Conservation (phyloP, 2,329 filamentous ascomycete species). For the Apiospora arundinis region DNA sequence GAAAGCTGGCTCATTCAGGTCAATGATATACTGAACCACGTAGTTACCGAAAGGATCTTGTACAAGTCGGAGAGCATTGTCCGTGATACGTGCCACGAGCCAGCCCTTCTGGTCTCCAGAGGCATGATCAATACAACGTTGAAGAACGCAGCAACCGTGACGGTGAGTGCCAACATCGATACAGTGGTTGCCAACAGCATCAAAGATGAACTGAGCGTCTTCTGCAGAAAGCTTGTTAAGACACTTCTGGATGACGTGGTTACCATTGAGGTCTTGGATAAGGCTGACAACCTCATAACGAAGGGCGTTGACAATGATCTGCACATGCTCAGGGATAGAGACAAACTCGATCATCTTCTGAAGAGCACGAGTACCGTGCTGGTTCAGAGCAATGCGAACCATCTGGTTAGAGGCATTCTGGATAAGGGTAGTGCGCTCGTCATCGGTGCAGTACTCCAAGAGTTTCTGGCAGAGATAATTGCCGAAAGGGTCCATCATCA, state of each 20-base stretch:
- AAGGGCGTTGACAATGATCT: conserved; percentile 86
- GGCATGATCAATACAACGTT: conserved; percentile 97
- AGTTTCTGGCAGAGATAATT: conserved; percentile 99
- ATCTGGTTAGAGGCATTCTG: conserved; percentile 87
- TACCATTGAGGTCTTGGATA: conserved; percentile 97
- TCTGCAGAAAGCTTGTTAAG: conserved; percentile 87
- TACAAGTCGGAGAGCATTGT: conserved; percentile 85
- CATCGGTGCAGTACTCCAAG: conserved; percentile 91
- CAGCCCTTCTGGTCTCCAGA: conserved; percentile 87
- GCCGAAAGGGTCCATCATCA: conserved; percentile 99
- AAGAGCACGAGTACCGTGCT: conserved; percentile 93
- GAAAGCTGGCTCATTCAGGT: conserved; percentile 85
- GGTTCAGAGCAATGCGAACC: conserved; percentile 92
- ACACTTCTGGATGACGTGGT: conserved; percentile 99
- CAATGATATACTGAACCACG: conserved; percentile 97
- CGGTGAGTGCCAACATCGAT: conserved; percentile 94
- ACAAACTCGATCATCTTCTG: conserved; percentile 99
- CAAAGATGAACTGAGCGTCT: conserved; percentile 96
- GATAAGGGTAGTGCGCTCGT: conserved; percentile 91
- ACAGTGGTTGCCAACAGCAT: conserved; percentile 86
- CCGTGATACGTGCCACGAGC: conserved; percentile 85
- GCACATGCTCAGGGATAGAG: conserved; percentile 81
- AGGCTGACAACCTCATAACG: conserved; percentile 86
- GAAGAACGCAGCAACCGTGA: conserved; percentile 96
- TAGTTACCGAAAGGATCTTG: conserved; percentile 99